Conservation (phyloP, 352 stramenopile species). For the Phytopythium ostracodes region DNA sequence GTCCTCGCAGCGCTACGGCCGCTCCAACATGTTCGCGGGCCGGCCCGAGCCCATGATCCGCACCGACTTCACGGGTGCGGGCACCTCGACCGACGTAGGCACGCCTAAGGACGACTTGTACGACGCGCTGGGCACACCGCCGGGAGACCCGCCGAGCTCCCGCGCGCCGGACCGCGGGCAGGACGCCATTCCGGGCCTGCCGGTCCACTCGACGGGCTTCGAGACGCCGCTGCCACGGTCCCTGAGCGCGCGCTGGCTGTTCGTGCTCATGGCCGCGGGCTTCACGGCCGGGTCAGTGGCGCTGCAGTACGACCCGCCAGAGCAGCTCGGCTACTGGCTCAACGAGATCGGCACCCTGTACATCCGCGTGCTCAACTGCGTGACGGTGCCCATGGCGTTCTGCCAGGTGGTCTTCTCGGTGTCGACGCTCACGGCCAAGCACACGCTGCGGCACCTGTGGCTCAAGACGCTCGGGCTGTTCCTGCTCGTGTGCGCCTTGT, state of each 20-base stretch:
- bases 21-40: slow-evolving; percentile 11
- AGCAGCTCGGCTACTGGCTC: slow-evolving; percentile 49
- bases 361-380: slow-evolving; percentile 48
- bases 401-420: slow-evolving; percentile 56
- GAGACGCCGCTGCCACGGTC: slow-evolving; percentile 20
- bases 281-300: slow-evolving; percentile 35
- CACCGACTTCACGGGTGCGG: slow-evolving; percentile 39
- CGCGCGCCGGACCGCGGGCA: slow-evolving; percentile 19
- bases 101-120: slow-evolving; percentile 38
- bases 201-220: slow-evolving; percentile 13
- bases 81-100: slow-evolving; percentile 11
- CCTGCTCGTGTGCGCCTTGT: slow-evolving; percentile 26
- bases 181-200: slow-evolving; percentile 10
- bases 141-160: slow-evolving; percentile 34
- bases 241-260: slow-evolving; percentile 41
- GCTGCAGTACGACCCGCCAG: slow-evolving; percentile 23
- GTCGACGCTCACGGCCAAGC: slow-evolving; percentile 38
- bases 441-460: slow-evolving; percentile 37
- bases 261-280: slow-evolving; percentile 29
- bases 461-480: slow-evolving; percentile 36
- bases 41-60: slow-evolving; percentile 28
- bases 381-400: slow-evolving; percentile 56
- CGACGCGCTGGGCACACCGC: slow-evolving; percentile 45
- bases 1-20: slow-evolving; percentile 15
- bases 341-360: slow-evolving; percentile 51